These are phyloP conservation scores for Pichia sp. DNA, from an alignment of 1,139 yeast species.

Conservation along the genomic window DNA sequence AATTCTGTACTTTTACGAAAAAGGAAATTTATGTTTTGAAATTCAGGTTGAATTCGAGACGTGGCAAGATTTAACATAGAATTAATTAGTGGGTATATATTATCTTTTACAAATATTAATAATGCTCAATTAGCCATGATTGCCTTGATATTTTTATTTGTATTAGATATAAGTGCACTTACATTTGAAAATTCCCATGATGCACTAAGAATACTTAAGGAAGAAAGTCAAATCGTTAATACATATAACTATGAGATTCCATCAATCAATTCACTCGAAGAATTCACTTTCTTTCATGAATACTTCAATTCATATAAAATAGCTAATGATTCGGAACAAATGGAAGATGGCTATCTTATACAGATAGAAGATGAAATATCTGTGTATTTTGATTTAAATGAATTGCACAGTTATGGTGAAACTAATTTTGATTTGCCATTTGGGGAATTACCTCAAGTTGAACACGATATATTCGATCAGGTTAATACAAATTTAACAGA, in stretches of 20 bases:
- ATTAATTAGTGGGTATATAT: no score
- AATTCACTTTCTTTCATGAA: slow-evolving; percentile 7
- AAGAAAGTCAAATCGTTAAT: background rate
- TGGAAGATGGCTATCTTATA: slow-evolving; percentile 1
- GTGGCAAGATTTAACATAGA: slow-evolving; percentile 1
- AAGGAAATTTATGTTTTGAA: background rate
- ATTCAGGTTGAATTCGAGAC: slow-evolving; percentile 1
- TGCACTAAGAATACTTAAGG: slow-evolving; percentile 4
- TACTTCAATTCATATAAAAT: slow-evolving; percentile 5
- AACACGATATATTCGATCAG: slow-evolving; percentile 3
- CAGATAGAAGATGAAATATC: background rate
- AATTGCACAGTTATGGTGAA: slow-evolving; percentile 8
- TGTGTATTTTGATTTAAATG: background rate
- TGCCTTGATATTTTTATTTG: background rate
- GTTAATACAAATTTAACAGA: background rate
- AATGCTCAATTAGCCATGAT: background rate
- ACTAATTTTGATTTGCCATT: slow-evolving; percentile 9
- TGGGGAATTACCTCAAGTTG: slow-evolving; percentile 9
- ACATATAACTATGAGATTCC: slow-evolving; percentile 1
- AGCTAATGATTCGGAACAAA: background rate
- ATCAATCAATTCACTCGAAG: background rate
- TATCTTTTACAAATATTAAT: background rate
- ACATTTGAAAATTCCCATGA: slow-evolving; percentile 1
- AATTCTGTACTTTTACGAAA: no score
- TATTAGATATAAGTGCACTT: background rate